Evolutionary conservation across 768 basidiomycete genomes (phyloP), one percentile per base, ranked within the genome.

Genomic region (Phanerochaete sordida): DNA sequence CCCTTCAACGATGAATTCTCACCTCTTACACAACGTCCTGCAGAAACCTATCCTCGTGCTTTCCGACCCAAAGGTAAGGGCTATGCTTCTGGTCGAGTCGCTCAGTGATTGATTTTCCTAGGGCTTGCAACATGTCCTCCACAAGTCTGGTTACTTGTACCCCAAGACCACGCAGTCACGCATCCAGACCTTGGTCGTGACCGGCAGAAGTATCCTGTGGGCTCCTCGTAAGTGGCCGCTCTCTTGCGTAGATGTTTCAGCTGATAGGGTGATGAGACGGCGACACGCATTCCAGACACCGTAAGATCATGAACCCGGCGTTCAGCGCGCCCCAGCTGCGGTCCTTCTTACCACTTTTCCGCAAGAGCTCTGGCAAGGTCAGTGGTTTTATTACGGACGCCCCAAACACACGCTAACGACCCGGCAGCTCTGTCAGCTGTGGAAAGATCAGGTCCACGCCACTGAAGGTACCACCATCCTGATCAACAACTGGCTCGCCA

Each of bases 291-390:
- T 67, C 69, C 30, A 61, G 73, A 6, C 72, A 73, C 39, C 52
- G 74, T 39, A 75, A 75, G 57, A 68, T 73, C 23, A 73, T 75
- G 73, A 65, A 70, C 12, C 73, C 74, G 21, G 73, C 73, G 1
- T 75, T 75, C 39, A 57, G 50, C 43, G 47, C 64, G 23, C 60
- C 62, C 0, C 68, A 72, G 54, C 52, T 72, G 26, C 61, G 66
- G 31, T 60, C 65, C 3, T 73, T 70, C 50, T 62, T 69, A 15
- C 48, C 65, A 24, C 56, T 69, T 9, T 74, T 74, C 49, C 66
- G 67, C 24, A 48, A 53, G 5, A 66, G 61, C 24, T 67, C 68
- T 30, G 50, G 60, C 39, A 69, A 57, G 66, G 57, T 48, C 1
- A 5, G 55, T 19, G 23, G 19, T 13, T 28, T 48, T 48, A 16